A percentile compares a stretch with the other conserved stretches of the same genome.
Conservation (phyloP, 495 filamentous ascomycete genomes). For the Neurospora discreta region DNA sequence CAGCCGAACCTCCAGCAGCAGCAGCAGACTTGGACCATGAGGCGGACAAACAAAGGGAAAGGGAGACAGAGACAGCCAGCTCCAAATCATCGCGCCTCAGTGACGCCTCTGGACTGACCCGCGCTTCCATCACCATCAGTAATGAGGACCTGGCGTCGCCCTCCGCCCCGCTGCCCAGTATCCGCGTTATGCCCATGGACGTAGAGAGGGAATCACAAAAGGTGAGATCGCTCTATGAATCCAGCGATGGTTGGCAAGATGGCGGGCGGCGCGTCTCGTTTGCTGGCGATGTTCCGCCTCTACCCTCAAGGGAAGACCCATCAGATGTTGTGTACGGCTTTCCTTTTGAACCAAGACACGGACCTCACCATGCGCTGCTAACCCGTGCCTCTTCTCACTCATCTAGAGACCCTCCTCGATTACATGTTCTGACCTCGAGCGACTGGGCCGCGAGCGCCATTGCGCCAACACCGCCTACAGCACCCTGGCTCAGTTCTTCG, state of each 20-base stretch:
- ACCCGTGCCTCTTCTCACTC: constrained; percentile 2
- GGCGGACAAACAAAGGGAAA: neutral
- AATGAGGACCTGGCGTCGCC: constrained; percentile 10
- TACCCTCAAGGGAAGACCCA: constrained; percentile 33
- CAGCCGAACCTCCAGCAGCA: neutral
- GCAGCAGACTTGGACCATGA: neutral
- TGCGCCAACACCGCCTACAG: constrained; percentile 13
- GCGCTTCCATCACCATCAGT: neutral
- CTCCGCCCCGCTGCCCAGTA: constrained; percentile 23
- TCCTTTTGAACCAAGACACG: constrained; percentile 21
- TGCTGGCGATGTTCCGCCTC: constrained; percentile 29
- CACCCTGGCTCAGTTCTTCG: constrained; percentile 28
- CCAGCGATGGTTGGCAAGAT: constrained; percentile 50
- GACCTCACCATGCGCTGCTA: constrained; percentile 21
- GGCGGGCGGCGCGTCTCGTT: constrained; percentile 35
- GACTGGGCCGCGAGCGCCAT: constrained; percentile 5
- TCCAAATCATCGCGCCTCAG: neutral
- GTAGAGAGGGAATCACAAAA: constrained; percentile 78
- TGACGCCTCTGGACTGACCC: neutral
- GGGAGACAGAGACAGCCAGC: neutral
- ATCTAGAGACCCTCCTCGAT: constrained; percentile 3
- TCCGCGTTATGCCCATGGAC: constrained; percentile 58
- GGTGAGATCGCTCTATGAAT: constrained; percentile 86
- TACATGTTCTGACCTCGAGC: constrained; percentile 10
- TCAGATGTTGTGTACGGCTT: constrained; percentile 42